These are phyloP conservation scores for Gyrodon lividus DNA, from an alignment of 768 basidiomycete species.

Conservation along the genomic window DNA sequence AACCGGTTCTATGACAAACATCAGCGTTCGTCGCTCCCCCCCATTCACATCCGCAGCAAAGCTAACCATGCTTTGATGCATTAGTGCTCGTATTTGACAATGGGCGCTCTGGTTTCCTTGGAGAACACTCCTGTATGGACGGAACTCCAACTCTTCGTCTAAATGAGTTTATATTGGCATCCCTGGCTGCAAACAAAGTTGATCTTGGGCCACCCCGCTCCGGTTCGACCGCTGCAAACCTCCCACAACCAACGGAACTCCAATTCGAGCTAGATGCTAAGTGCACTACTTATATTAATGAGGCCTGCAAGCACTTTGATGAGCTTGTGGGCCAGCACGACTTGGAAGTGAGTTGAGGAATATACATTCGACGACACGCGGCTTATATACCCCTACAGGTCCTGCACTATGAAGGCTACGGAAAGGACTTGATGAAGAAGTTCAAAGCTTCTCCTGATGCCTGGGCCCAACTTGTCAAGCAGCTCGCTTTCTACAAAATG, in stretches of 20 bases:
- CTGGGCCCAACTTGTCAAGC: constrained; percentile 93
- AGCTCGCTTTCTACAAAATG: constrained; percentile 93
- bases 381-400: constrained; percentile 43
- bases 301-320: constrained; percentile 69
- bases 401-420: constrained; percentile 84
- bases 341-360: constrained; percentile 53
- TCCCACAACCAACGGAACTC: constrained; percentile 65
- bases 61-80: constrained; percentile 3
- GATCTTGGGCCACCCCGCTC: constrained; percentile 62
- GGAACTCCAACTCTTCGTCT: constrained; percentile 93
- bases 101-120: constrained; percentile 91
- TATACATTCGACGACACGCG: background rate
- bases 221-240: constrained; percentile 33
- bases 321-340: constrained; percentile 76
- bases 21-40: constrained; percentile 58
- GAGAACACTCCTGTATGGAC: constrained; percentile 88
- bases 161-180: constrained; percentile 90
- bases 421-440: constrained; percentile 82
- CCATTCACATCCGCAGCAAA: background rate
- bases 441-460: constrained; percentile 88
- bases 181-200: constrained; percentile 68
- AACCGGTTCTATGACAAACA: constrained; percentile 98
- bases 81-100: constrained; percentile 95
- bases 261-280: constrained; percentile 63
- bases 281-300: constrained; percentile 50